Evolutionary conservation across 2,329 filamentous ascomycete genomes (phyloP).

Genomic region (Beauveria medogensis): DNA sequence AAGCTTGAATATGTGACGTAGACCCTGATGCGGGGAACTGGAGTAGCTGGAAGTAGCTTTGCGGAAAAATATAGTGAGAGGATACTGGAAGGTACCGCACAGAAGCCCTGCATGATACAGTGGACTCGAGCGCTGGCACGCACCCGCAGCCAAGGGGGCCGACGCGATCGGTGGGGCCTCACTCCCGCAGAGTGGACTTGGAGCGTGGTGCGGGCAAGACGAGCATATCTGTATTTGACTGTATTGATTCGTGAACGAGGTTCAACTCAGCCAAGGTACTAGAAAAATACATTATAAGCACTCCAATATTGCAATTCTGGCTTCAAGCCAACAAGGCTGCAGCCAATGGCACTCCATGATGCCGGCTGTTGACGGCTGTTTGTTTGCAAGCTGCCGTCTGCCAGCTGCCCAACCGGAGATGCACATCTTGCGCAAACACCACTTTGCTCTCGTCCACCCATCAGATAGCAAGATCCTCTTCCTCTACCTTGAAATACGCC

Average conservation of each 20-base stretch:
- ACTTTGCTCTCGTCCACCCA: neutral
- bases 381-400: neutral
- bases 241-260: no score
- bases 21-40: neutral
- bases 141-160: neutral
- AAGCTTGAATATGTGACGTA: conserved; percentile 10
- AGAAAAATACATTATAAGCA: no score
- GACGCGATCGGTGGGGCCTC: conserved; percentile 9
- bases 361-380: neutral
- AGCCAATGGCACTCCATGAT: no score
- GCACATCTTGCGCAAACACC: neutral
- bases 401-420: neutral
- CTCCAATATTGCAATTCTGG: neutral
- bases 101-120: neutral
- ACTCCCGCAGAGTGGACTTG: neutral
- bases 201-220: neutral
- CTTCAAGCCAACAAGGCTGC: neutral
- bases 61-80: no score
- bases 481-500: neutral
- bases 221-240: no score
- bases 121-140: neutral
- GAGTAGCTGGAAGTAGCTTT: neutral
- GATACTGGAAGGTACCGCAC: neutral
- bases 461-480: neutral
- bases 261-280: no score